A percentile compares a stretch with the other conserved stretches of the same genome.
phyloP scores from a whole-genome alignment of 2,329 filamentous ascomycete genomes.

The Hypoxylon sp. region DNA sequence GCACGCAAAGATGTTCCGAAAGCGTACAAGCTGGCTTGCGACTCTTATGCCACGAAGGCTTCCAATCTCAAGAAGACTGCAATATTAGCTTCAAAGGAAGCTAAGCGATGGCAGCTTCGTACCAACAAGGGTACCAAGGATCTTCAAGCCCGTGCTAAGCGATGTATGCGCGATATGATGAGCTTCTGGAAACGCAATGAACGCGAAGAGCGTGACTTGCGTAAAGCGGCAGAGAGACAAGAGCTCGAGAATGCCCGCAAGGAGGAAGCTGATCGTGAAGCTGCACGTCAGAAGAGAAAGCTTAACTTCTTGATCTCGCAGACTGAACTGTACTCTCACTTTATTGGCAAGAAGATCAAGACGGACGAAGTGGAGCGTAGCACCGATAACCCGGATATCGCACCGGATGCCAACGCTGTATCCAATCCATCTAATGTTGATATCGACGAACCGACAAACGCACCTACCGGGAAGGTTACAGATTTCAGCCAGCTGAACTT shows the following conservation, averaged over 20 bases:
- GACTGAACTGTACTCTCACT: slow-evolving; percentile 98
- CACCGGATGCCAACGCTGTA: slow-evolving; percentile 65
- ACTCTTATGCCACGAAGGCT: slow-evolving; percentile 86
- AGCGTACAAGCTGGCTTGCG: slow-evolving; percentile 87
- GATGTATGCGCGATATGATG: slow-evolving; percentile 99
- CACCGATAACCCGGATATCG: slow-evolving; percentile 83
- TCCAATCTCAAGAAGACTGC: slow-evolving; percentile 99
- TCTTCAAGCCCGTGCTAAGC: slow-evolving; percentile 94
- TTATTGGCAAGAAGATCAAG: slow-evolving; percentile 99
- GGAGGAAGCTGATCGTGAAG: slow-evolving; percentile 96
- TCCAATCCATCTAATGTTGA: slow-evolving; percentile 62
- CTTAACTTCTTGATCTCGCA: slow-evolving; percentile 99
- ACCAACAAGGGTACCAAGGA: slow-evolving; percentile 99
- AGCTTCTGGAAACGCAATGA: slow-evolving; percentile 99
- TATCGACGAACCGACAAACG: slow-evolving; percentile 67
- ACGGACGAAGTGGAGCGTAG: slow-evolving; percentile 94
- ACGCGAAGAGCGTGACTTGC: slow-evolving; percentile 93
- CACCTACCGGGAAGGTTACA: slow-evolving; percentile 80
- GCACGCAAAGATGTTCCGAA: slow-evolving; percentile 94
- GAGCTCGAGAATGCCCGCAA: slow-evolving; percentile 97
- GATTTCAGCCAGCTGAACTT: slow-evolving; percentile 96
- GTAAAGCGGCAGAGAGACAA: slow-evolving; percentile 94
- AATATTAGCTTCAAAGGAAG: slow-evolving; percentile 96
- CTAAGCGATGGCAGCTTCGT: slow-evolving; percentile 94
- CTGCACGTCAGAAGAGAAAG: slow-evolving; percentile 97